Conservation (phyloP, 73 alveolate genomes). For the Durusdinium trenchii region DNA sequence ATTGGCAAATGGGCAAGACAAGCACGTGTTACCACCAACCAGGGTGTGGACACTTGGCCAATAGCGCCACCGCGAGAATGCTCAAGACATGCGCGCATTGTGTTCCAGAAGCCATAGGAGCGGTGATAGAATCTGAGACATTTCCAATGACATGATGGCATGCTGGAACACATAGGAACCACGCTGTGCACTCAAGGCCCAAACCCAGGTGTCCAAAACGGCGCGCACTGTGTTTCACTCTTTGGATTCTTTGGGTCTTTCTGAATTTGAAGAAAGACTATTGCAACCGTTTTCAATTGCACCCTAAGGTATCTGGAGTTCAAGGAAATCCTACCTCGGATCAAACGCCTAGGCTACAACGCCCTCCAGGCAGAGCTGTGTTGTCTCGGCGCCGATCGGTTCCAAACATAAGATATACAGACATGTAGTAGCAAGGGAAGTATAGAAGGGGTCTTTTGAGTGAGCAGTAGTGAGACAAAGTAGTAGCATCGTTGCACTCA, state of each 20-base stretch:
- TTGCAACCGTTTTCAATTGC: too few species aligned
- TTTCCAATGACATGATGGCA: too few species aligned
- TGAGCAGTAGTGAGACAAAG: too few species aligned
- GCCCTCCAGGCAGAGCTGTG: slow-evolving; percentile 96
- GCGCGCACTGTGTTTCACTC: not conserved
- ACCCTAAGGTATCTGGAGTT: slow-evolving; percentile 96
- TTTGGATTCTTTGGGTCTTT: not conserved
- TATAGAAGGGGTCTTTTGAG: too few species aligned
- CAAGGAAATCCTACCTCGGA: slow-evolving; percentile 98
- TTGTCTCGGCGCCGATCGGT: not conserved
- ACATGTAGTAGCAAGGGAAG: too few species aligned
- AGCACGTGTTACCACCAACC: too few species aligned
- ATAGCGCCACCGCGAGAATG: too few species aligned
- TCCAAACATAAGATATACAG: not conserved
- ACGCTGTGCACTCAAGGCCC: not conserved
- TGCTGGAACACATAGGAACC: too few species aligned
- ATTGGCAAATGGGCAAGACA: too few species aligned
- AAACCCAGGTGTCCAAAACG: not conserved
- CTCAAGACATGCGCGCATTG: too few species aligned
- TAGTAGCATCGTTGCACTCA: not conserved
- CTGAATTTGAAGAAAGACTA: not conserved
- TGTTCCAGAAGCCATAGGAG: too few species aligned
- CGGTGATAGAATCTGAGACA: not conserved
- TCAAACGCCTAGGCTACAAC: slow-evolving; percentile 98
- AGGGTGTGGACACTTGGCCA: too few species aligned